Conservation (phyloP, 163 green algal genomes). For the Chlorella variabilis region DNA sequence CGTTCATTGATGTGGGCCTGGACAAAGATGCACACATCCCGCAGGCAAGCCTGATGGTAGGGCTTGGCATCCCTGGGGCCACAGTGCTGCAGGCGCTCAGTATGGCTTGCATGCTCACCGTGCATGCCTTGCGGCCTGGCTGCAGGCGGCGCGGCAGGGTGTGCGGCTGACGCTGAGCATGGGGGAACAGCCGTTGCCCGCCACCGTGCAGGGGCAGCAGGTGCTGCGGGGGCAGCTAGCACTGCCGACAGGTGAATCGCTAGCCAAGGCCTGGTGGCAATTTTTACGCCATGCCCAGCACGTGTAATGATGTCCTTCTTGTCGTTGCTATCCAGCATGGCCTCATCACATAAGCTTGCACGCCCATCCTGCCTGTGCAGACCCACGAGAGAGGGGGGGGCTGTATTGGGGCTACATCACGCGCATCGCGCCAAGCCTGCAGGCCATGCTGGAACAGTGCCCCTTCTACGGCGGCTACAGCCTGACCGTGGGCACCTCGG, state of each 20-base stretch:
- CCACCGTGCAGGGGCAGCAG: background rate
- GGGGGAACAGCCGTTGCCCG: constrained; percentile 40
- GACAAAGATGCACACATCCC: constrained; percentile 49
- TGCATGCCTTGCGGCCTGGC: too few relatives aligned
- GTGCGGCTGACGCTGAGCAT: constrained; percentile 67
- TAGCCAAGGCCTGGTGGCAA: too few relatives aligned
- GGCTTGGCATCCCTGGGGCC: too few relatives aligned
- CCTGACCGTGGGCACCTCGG: constrained; percentile 80
- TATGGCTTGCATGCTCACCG: too few relatives aligned
- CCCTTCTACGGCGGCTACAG: constrained; percentile 85
- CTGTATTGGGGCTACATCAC: constrained; percentile 92
- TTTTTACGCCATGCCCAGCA: too few relatives aligned
- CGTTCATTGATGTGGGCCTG: constrained; percentile 75
- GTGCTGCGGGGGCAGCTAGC: constrained; percentile 30
- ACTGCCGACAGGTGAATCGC: constrained; percentile 21
- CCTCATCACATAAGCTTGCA: too few relatives aligned
- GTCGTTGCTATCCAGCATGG: too few relatives aligned
- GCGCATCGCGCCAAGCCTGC: constrained; percentile 74
- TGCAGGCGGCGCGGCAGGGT: constrained; percentile 42
- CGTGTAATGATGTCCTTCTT: too few relatives aligned
- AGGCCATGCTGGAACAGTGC: constrained; percentile 65
- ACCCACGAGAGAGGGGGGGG: constrained; percentile 67
- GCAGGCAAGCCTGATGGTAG: constrained; percentile 12
- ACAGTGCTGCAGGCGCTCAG: background rate
- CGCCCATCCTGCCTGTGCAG: too few relatives aligned